Percentiles rank a stretch among this genome's conserved stretches.
phyloP scores from a whole-genome alignment of 257 asterid species.

The Gentiana macrophylla region DNA sequence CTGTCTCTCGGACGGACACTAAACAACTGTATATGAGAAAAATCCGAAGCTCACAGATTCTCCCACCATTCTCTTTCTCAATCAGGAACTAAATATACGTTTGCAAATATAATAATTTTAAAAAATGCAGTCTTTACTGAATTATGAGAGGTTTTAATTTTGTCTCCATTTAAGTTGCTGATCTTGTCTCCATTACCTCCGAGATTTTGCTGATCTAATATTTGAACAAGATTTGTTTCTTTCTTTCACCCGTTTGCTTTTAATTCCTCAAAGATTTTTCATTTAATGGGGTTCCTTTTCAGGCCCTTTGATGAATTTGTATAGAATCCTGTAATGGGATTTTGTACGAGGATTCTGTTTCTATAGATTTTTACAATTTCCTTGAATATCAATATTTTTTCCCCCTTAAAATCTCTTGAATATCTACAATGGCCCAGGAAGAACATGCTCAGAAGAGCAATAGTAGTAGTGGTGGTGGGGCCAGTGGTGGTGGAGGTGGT shows the following conservation, averaged over 20 bases:
- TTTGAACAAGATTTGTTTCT: conserved; percentile 17
- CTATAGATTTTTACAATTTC: conserved; percentile 17
- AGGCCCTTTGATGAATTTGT: not conserved
- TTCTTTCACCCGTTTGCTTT: conserved; percentile 1
- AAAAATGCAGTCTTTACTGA: conserved; percentile 29
- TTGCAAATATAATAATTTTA: conserved; percentile 4
- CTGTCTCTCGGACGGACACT: conserved; percentile 35
- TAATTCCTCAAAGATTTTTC: conserved; percentile 11
- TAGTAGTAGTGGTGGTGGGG: conserved; percentile 24
- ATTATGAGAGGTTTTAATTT: conserved; percentile 17
- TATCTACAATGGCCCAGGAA: conserved; percentile 45
- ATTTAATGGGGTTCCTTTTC: conserved; percentile 11
- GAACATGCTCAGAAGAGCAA: conserved; percentile 31
- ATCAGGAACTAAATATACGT: conserved; percentile 5
- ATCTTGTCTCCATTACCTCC: conserved; percentile 26
- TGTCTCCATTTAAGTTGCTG: conserved; percentile 27
- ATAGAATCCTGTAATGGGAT: too few relatives aligned
- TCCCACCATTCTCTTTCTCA: conserved; percentile 6
- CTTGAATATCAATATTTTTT: conserved; percentile 21
- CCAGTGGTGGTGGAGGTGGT: conserved; percentile 6
- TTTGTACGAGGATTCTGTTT: conserved; percentile 14
- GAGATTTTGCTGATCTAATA: conserved; percentile 23
- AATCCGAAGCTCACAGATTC: conserved; percentile 44
- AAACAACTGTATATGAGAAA: conserved; percentile 36
- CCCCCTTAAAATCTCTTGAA: not conserved